Evolutionary conservation across 768 basidiomycete species (phyloP).

Genomic region (Mycena filopes): DNA sequence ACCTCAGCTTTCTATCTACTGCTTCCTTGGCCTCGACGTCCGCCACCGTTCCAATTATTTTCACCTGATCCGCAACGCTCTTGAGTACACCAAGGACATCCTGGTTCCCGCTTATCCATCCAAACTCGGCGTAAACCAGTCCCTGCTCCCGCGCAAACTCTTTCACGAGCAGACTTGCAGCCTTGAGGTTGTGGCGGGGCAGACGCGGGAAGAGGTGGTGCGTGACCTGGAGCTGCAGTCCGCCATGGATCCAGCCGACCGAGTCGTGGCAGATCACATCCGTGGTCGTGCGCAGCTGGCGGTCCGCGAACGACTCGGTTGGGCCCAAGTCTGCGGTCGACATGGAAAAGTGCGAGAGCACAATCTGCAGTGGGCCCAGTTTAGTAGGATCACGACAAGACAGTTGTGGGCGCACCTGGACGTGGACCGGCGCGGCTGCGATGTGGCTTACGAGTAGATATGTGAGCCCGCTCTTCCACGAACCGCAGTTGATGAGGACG

Average conservation of each 20-base stretch:
- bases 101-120: conserved; percentile 86
- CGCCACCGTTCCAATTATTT: conserved; percentile 85
- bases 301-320: conserved; percentile 89
- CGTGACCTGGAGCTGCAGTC: conserved; percentile 97
- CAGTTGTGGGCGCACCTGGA: conserved; percentile 83
- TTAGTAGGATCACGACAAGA: not conserved
- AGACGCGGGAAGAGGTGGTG: conserved; percentile 97
- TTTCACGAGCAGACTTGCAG: conserved; percentile 87
- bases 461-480: conserved; percentile 72
- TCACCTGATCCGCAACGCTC: conserved; percentile 89
- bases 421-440: conserved; percentile 90
- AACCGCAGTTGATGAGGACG: conserved; percentile 76
- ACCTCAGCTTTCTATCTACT: conserved; percentile 57
- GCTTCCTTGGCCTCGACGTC: conserved; percentile 76
- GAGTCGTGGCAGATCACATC: conserved; percentile 90
- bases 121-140: conserved; percentile 90
- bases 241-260: conserved; percentile 93
- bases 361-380: conserved; percentile 65
- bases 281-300: conserved; percentile 96
- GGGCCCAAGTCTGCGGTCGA: conserved; percentile 93
- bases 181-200: conserved; percentile 90
- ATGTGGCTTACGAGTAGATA: conserved; percentile 90
- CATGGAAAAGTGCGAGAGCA: conserved; percentile 97
- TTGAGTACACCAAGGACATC: conserved; percentile 86
- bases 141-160: conserved; percentile 88